Base-by-base conservation (phyloP, 129 eudicot genomes). In the Flaveria robusta region DNA sequence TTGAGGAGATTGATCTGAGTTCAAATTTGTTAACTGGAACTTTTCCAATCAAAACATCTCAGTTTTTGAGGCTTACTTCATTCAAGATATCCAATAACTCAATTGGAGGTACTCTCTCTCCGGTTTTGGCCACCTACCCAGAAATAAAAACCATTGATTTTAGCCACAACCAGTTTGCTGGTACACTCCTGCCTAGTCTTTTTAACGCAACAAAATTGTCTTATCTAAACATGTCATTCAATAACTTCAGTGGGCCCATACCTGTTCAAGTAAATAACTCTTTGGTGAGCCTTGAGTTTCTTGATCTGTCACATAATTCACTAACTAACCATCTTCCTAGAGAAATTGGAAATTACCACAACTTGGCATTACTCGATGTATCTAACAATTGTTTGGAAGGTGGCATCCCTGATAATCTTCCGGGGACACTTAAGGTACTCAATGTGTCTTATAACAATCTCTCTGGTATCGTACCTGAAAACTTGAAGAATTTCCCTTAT, bases 1-100 rank as follows among this genome's bases (percentile, higher is more conserved):
- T 87, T 14, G 96, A 92, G 74, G 77, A 76, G 72, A 85, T 92
- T 45, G 81, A 85, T 18, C 83, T 92, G 47, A 85, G 90, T 80
- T 89, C 97, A 43, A 92, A 92, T 74, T 58, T 71, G 41, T 72
- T 92, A 65, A 83, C 77, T 0, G 97, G 97, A 71, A 65, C 82
- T 60, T 82, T 89, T 29, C 91, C 92, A 0, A 70, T 65, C 52
- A 83, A 77, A 78, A 89, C 96, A 54, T 81, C 88, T 72, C 91
- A 92, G 70, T 89, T 92, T 77, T 85, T 89, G 76, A 87, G 96
- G 88, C 96, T 92, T 47, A 78, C 81, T 41, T 81, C 96, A 9
- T 74, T 92, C 43, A 83, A 66, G 58, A 74, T 87, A 59, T 87
- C 96, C 81, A 92, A 87, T 77, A 92, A 92, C 87, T 87, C 94